Conservation (phyloP, 257 asterid genomes). For the Nicotiana attenuata region DNA sequence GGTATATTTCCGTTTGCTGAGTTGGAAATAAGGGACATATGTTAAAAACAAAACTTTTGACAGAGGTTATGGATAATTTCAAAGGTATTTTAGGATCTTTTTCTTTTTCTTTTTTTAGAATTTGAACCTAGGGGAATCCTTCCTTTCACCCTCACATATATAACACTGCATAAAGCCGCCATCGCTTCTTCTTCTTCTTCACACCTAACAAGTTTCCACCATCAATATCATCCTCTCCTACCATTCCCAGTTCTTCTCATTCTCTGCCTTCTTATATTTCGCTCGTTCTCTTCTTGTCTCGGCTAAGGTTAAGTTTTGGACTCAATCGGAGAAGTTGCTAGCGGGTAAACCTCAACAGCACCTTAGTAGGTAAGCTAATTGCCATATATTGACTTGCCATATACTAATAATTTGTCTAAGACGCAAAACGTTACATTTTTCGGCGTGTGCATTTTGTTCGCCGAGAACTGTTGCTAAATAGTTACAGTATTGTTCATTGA, state of each 20-base stretch:
- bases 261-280: not conserved
- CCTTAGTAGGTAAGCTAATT: not conserved
- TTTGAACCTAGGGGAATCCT: not conserved
- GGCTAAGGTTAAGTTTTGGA: not conserved
- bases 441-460: not conserved
- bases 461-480: not conserved
- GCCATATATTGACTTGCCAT: too few species aligned
- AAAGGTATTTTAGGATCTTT: too few species aligned
- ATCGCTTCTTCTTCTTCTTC: constrained; percentile 31
- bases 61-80: not conserved
- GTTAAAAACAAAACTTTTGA: not conserved
- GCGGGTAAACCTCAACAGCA: not conserved
- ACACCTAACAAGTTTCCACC: not conserved
- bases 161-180: constrained; percentile 60
- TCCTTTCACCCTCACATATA: constrained; percentile 21
- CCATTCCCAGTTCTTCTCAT: constrained; percentile 9
- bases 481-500: not conserved
- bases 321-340: not conserved
- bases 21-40: not conserved
- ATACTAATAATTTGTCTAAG: too few species aligned
- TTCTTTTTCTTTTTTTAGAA: too few species aligned
- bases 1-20: not conserved
- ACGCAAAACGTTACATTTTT: not conserved
- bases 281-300: constrained; percentile 6
- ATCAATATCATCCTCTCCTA: not conserved